phyloP scores from a whole-genome alignment of 257 asterid species.

The Parsonsia alboflavescens region DNA sequence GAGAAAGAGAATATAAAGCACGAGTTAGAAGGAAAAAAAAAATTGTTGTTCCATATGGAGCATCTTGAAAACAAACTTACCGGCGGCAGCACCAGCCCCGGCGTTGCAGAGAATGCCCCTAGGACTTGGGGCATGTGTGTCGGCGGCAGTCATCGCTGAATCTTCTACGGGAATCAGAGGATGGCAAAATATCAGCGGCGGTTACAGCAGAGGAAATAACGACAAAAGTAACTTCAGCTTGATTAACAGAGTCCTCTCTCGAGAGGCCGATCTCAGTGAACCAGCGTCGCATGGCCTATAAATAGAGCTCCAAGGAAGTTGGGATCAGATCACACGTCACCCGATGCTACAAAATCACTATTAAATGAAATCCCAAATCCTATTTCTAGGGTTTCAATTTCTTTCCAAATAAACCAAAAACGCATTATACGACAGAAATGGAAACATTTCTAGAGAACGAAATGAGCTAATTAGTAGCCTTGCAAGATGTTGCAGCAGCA shows the following conservation, averaged over 20 bases:
- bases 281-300: constrained; percentile 92
- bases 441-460: background rate
- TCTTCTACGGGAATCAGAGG: constrained; percentile 27
- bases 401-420: background rate
- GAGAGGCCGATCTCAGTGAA: constrained; percentile 63
- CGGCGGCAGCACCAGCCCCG: constrained; percentile 97
- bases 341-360: background rate
- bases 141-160: constrained; percentile 51
- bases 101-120: constrained; percentile 82
- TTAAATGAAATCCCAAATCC: background rate
- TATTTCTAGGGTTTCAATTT: constrained; percentile 3
- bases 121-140: constrained; percentile 60
- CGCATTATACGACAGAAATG: background rate
- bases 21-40: background rate
- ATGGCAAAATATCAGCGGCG: constrained; percentile 12
- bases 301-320: constrained; percentile 24
- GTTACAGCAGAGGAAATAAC: constrained; percentile 11
- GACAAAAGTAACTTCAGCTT: constrained; percentile 11
- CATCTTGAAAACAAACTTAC: constrained; percentile 24
- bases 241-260: constrained; percentile 52
- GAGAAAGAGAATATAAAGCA: background rate
- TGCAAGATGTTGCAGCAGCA: constrained; percentile 3
- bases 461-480: background rate
- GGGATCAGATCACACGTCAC: constrained; percentile 1
- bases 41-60: background rate